A percentile compares a stretch with the other conserved stretches of the same genome.
Conservation (phyloP, 345 rosid genomes). For the Dipteronia sinensis region DNA sequence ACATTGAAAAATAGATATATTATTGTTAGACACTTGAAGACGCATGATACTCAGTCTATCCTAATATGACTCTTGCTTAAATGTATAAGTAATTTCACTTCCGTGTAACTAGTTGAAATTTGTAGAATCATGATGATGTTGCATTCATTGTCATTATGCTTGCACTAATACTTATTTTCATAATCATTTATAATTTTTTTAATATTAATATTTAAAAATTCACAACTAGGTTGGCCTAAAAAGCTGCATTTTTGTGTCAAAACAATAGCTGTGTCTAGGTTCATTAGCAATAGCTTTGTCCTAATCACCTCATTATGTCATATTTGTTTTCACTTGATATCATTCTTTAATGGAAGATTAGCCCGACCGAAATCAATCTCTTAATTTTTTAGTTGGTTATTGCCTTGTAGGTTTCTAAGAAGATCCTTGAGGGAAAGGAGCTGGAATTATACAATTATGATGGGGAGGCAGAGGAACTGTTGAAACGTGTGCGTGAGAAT, state of each 20-base stretch:
- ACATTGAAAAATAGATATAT: background rate
- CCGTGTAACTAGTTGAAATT: background rate
- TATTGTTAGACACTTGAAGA: background rate
- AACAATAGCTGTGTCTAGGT: background rate
- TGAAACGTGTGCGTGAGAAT: constrained; percentile 69
- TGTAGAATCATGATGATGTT: background rate
- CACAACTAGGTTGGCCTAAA: too few relatives aligned
- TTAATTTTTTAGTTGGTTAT: background rate
- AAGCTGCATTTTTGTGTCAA: too few relatives aligned
- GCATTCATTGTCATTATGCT: background rate
- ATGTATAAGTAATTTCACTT: background rate
- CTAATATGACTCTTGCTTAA: background rate
- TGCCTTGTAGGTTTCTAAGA: constrained; percentile 61
- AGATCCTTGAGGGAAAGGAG: constrained; percentile 67
- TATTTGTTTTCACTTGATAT: background rate
- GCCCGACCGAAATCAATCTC: background rate
- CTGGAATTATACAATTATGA: constrained; percentile 73
- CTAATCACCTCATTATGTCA: background rate
- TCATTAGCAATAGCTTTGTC: background rate
- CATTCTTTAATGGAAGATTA: background rate
- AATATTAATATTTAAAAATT: too few relatives aligned
- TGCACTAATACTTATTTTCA: background rate
- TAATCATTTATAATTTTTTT: background rate
- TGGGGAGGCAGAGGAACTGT: constrained; percentile 54
- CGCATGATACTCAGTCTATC: background rate